Percentiles rank a stretch among this genome's conserved stretches.
These are phyloP conservation scores for Phalaenopsis equestris DNA, from an alignment of 106 monocot genomes.

Conservation along the genomic window DNA sequence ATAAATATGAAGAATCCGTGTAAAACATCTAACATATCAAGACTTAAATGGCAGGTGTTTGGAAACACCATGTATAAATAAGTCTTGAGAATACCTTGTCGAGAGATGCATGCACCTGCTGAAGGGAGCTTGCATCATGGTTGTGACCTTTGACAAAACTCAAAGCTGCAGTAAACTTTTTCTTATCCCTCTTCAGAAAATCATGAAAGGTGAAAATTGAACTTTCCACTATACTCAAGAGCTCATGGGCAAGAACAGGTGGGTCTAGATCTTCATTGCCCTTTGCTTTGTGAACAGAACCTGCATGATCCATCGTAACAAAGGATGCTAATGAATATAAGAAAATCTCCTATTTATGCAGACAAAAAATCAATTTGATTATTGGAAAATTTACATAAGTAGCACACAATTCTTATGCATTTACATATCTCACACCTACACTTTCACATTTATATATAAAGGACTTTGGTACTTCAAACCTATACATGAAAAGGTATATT, in stretches of 20 bases:
- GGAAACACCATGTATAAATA: background rate
- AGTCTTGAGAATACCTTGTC: conserved; percentile 41
- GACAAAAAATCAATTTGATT: too few species aligned
- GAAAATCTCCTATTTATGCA: too few species aligned
- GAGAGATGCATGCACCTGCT: conserved; percentile 66
- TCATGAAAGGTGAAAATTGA: conserved; percentile 62
- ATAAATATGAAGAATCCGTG: too few species aligned
- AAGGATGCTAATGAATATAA: too few species aligned
- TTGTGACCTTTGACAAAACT: conserved; percentile 40
- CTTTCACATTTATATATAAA: too few species aligned
- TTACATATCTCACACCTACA: too few species aligned
- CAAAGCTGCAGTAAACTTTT: conserved; percentile 24
- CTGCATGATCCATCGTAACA: conserved; percentile 20
- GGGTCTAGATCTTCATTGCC: conserved; percentile 21
- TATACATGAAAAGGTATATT: too few species aligned
- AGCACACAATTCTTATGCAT: too few species aligned
- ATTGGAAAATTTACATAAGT: too few species aligned
- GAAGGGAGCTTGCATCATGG: conserved; percentile 51
- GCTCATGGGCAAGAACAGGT: conserved; percentile 36
- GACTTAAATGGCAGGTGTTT: too few species aligned
- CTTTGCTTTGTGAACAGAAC: conserved; percentile 30
- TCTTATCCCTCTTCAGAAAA: conserved; percentile 72
- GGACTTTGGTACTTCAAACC: too few species aligned
- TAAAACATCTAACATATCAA: too few species aligned
- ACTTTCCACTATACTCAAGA: conserved; percentile 53